Conservation (phyloP, 306 rosid species). For the Senna tora region DNA sequence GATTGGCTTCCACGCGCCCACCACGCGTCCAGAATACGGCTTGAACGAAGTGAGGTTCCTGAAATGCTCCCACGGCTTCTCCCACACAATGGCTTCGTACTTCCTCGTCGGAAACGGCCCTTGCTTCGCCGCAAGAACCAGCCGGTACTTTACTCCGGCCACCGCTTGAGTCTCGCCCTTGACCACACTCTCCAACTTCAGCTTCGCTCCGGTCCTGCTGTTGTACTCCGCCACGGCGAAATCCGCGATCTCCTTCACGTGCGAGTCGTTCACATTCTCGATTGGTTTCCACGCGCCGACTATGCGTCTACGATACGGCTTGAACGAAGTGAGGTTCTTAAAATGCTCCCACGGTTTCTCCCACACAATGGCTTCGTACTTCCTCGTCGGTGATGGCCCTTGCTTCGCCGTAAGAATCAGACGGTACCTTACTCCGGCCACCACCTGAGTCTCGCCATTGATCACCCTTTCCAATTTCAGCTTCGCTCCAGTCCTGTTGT, state of each 20-base stretch:
- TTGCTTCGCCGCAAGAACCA: slow-evolving; percentile 39
- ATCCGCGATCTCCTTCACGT: no score
- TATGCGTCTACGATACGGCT: not conserved
- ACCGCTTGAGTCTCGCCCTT: slow-evolving; percentile 60
- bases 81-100: slow-evolving; percentile 39
- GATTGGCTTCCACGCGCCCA: no score
- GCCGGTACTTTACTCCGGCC: slow-evolving; percentile 52
- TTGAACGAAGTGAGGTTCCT: slow-evolving; percentile 52
- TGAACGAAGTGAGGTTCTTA: slow-evolving; percentile 51
- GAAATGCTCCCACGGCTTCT: slow-evolving; percentile 34
- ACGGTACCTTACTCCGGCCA: slow-evolving; percentile 50
- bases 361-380: slow-evolving; percentile 36
- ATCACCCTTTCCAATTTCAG: slow-evolving; percentile 40
- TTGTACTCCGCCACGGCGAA: no score
- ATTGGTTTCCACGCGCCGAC: no score
- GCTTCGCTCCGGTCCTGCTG: slow-evolving; percentile 20
- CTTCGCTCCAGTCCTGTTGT: slow-evolving; percentile 32
- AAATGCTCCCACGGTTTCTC: slow-evolving; percentile 38
- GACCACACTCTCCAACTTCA: slow-evolving; percentile 39
- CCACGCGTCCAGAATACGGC: not conserved
- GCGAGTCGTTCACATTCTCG: no score
- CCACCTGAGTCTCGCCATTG: slow-evolving; percentile 58
- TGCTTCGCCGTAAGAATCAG: slow-evolving; percentile 45
- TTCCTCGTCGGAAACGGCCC: not conserved
- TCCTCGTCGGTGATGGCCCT: not conserved